These are phyloP conservation scores for Effrenium voratum DNA, from an alignment of 73 alveolate genomes.

Conservation along the genomic window DNA sequence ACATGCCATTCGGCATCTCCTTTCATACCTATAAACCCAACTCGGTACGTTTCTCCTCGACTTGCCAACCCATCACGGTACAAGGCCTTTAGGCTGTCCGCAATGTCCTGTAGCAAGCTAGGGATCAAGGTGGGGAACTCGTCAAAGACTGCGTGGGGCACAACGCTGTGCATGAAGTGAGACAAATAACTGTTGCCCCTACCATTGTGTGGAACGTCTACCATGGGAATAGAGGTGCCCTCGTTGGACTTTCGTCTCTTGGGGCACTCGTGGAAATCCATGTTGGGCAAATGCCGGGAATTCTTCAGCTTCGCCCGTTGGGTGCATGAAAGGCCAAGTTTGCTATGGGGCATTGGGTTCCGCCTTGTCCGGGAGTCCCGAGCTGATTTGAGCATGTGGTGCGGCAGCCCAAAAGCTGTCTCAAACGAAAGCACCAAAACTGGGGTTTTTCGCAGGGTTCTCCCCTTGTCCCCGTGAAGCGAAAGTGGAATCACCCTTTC, in stretches of 20 bases:
- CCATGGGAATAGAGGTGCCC: not conserved
- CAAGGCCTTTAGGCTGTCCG: not conserved
- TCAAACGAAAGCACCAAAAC: not conserved
- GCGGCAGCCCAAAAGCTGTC: not conserved
- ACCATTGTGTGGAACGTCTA: not conserved
- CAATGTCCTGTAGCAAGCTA: not conserved
- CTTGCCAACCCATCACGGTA: not conserved
- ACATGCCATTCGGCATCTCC: conserved; percentile 59
- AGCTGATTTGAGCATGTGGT: not conserved
- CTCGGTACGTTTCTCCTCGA: not conserved
- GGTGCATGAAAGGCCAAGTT: not conserved
- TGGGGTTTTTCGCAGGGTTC: conserved; percentile 24
- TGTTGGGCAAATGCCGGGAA: not conserved
- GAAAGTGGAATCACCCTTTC: not conserved
- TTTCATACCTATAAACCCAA: conserved; percentile 4
- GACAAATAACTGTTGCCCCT: not conserved
- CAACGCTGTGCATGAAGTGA: not conserved
- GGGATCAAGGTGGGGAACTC: not conserved
- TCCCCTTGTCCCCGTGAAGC: conserved; percentile 40
- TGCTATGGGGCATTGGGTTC: not conserved
- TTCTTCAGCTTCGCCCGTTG: not conserved
- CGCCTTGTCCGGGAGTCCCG: not conserved
- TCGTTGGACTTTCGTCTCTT: not conserved
- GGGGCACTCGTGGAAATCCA: too few relatives aligned
- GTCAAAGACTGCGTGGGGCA: not conserved